Percentiles rank a stretch among this genome's conserved stretches.
Conservation (phyloP, 768 basidiomycete species). For the Auriscalpium orientale region DNA sequence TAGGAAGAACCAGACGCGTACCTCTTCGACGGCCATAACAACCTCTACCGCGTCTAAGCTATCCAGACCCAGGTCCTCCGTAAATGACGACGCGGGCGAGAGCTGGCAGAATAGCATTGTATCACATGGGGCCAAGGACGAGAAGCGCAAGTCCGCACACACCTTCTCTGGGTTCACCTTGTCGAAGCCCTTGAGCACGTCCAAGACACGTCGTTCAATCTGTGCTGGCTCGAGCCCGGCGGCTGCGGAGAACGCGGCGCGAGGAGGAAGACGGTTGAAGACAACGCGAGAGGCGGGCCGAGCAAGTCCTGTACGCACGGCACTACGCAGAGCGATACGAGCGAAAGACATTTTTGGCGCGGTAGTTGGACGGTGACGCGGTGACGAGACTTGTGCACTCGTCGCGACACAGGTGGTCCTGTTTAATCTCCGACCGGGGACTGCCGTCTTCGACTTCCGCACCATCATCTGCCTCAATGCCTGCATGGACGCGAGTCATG, state of each 20-base stretch:
- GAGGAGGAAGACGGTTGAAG: conserved; percentile 23
- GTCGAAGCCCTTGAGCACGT: conserved; percentile 83
- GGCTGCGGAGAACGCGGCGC: conserved; percentile 57
- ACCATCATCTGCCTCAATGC: no score
- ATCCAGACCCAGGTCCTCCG: conserved; percentile 84
- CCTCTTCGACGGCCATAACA: conserved; percentile 98
- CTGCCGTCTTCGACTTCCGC: not conserved
- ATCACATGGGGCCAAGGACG: not conserved
- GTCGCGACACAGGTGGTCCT: not conserved
- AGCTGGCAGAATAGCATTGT: conserved; percentile 39
- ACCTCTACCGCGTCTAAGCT: conserved; percentile 97
- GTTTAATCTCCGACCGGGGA: not conserved
- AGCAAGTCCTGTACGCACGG: conserved; percentile 31
- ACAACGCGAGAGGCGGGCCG: conserved; percentile 16
- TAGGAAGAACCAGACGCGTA: conserved; percentile 17
- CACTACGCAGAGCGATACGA: conserved; percentile 9
- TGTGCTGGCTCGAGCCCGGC: conserved; percentile 57
- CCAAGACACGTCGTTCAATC: conserved; percentile 69
- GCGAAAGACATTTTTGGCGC: conserved; percentile 10
- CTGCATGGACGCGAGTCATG: no score
- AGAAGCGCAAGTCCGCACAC: conserved; percentile 2
- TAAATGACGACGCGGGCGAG: conserved; percentile 55
- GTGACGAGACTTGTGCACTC: not conserved
- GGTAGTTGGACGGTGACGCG: not conserved
- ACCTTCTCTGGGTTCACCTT: conserved; percentile 79